Conservation (phyloP, 768 basidiomycete species). For the Hericium rajendrae region DNA sequence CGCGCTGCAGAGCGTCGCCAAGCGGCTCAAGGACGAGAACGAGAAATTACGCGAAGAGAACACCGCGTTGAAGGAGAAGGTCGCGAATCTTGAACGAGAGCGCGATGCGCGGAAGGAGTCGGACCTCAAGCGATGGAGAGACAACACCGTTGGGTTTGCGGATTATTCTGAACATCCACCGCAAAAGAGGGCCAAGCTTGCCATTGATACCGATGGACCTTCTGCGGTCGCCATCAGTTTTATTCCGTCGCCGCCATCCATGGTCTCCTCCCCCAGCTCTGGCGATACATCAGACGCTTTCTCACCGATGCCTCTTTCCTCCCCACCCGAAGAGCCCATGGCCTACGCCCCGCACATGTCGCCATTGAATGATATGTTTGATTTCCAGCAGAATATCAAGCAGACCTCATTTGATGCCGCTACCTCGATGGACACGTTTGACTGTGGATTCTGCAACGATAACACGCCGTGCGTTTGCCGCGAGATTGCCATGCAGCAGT, state of each 20-base stretch:
- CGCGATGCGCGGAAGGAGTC: slow-evolving; percentile 13
- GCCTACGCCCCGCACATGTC: slow-evolving; percentile 22
- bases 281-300: slow-evolving; percentile 22
- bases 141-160: slow-evolving; percentile 28
- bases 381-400: slow-evolving; percentile 27
- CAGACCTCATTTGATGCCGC: slow-evolving; percentile 17
- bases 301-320: slow-evolving; percentile 21
- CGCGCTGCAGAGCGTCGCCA: slow-evolving; percentile 73
- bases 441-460: slow-evolving; percentile 71
- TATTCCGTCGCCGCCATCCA: slow-evolving; percentile 29
- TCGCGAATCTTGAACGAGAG: slow-evolving; percentile 21
- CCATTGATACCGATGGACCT: slow-evolving; percentile 16
- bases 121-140: slow-evolving; percentile 53
- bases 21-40: slow-evolving; percentile 82
- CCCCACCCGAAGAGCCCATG: slow-evolving; percentile 20
- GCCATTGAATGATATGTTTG: slow-evolving; percentile 24
- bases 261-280: slow-evolving; percentile 41
- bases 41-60: slow-evolving; percentile 67
- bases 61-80: slow-evolving; percentile 36
- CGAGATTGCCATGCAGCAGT: slow-evolving; percentile 48
- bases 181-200: slow-evolving; percentile 31
- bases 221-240: slow-evolving; percentile 19
- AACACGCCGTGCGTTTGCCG: slow-evolving; percentile 69
- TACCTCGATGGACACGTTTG: slow-evolving; percentile 33
- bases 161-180: slow-evolving; percentile 15